phyloP scores from a whole-genome alignment of 192 early-diverging fungal genomes.

The Allomyces macrogynus region DNA sequence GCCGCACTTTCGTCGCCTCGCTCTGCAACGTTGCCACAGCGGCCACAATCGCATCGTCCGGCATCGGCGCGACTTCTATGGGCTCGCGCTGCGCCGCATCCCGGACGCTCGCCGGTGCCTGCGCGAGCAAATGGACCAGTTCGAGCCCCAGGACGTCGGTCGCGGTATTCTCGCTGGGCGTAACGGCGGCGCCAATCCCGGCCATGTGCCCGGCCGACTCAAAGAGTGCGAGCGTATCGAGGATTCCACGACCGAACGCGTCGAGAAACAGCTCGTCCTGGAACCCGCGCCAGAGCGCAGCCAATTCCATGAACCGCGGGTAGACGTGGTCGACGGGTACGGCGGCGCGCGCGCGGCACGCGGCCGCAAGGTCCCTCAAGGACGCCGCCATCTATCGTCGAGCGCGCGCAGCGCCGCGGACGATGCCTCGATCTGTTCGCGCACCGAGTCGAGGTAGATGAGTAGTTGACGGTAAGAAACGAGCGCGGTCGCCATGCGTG shows the following conservation, averaged over 20 bases:
- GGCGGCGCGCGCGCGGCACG: conserved; percentile 33
- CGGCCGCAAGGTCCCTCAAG: conserved; percentile 22
- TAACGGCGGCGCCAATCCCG: not conserved
- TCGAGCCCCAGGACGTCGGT: not conserved
- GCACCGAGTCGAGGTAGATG: conserved; percentile 35
- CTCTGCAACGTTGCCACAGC: conserved; percentile 24
- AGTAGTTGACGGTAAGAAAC: conserved; percentile 28
- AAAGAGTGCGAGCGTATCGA: conserved; percentile 16
- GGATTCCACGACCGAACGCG: conserved; percentile 26
- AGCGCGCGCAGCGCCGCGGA: conserved; percentile 12
- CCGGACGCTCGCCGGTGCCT: not conserved
- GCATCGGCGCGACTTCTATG: not conserved
- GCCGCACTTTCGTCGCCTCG: conserved; percentile 8
- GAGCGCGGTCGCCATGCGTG: conserved; percentile 12
- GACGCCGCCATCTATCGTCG: conserved; percentile 19
- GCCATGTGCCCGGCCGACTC: not conserved
- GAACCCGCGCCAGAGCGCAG: conserved; percentile 26
- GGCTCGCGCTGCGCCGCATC: not conserved
- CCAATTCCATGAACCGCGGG: conserved; percentile 30
- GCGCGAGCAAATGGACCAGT: not conserved
- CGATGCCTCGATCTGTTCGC: conserved; percentile 21
- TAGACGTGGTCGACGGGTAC: conserved; percentile 40
- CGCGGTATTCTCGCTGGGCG: not conserved
- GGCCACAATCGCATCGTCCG: conserved; percentile 18
- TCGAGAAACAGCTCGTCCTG: conserved; percentile 32